phyloP scores from a whole-genome alignment of 2,329 filamentous ascomycete genomes.

The Zymoseptoria crescenta region DNA sequence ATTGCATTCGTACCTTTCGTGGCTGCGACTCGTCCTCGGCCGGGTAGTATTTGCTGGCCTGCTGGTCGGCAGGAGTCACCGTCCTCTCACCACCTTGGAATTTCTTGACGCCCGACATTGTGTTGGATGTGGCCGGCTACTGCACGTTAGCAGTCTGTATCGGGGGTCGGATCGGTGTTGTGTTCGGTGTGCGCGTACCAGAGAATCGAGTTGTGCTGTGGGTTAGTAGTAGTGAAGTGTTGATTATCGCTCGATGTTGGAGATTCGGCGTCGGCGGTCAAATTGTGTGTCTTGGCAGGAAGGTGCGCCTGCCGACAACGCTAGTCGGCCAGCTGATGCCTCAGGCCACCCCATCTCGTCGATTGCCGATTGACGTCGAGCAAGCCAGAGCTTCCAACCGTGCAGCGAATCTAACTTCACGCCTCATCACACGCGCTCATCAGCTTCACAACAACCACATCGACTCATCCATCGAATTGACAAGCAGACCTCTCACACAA shows the following conservation, averaged over 20 bases:
- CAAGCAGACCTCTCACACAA: not conserved
- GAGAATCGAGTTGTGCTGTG: slow-evolving; percentile 5
- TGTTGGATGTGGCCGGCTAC: slow-evolving; percentile 25
- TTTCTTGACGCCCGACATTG: slow-evolving; percentile 64
- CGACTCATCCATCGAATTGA: slow-evolving; percentile 11
- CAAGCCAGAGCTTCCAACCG: not conserved
- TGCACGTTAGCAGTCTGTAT: slow-evolving; percentile 5
- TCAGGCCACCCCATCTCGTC: not conserved
- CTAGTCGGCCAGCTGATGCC: not conserved
- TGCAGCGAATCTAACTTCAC: not conserved
- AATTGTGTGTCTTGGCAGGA: not conserved
- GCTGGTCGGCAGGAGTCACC: slow-evolving; percentile 78
- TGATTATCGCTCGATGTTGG: slow-evolving; percentile 1
- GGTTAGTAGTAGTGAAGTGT: slow-evolving; percentile 8
- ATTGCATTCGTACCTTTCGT: slow-evolving; percentile 74
- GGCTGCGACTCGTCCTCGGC: slow-evolving; percentile 80
- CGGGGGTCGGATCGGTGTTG: not conserved
- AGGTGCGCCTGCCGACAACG: not conserved
- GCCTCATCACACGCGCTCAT: slow-evolving; percentile 1
- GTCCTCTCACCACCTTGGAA: slow-evolving; percentile 95
- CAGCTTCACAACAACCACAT: not conserved
- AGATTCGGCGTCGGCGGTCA: slow-evolving; percentile 4
- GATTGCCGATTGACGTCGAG: not conserved
- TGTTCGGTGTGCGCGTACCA: slow-evolving; percentile 4
- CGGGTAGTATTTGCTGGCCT: slow-evolving; percentile 99